Evolutionary conservation across 345 rosid species (phyloP).

Genomic region (Salix arbutifolia): DNA sequence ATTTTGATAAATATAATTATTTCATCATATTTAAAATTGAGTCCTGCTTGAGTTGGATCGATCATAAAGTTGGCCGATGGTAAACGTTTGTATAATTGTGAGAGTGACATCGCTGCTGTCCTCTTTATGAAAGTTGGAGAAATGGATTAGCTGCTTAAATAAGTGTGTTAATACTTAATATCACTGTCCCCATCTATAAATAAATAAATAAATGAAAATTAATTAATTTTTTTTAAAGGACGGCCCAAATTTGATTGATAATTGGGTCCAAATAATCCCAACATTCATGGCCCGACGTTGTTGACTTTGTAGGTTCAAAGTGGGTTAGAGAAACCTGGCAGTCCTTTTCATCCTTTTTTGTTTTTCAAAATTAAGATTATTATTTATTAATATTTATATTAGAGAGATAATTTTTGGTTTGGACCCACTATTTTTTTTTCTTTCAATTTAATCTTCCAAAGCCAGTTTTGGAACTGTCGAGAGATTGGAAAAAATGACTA

Average conservation of each 20-base stretch:
- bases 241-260: neutral
- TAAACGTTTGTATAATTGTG: too few relatives aligned
- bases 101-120: neutral
- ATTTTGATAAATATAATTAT: too few relatives aligned
- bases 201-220: too few relatives aligned
- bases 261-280: neutral
- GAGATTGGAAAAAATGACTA: too few relatives aligned
- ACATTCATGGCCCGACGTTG: slow-evolving; percentile 10
- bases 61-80: neutral
- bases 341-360: neutral
- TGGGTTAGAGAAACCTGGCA: neutral
- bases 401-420: neutral
- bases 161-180: too few relatives aligned
- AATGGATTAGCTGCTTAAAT: too few relatives aligned
- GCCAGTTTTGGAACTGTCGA: neutral
- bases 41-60: neutral
- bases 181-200: too few relatives aligned
- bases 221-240: too few relatives aligned
- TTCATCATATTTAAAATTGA: neutral
- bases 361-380: neutral
- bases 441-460: neutral
- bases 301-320: slow-evolving; percentile 18
- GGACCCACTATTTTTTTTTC: neutral
- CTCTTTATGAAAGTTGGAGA: neutral
- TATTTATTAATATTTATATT: neutral